Evolutionary conservation across 148 eudicot species (phyloP), one percentile per base, ranked within the genome.

Genomic region (Chenopodium quinoa): DNA sequence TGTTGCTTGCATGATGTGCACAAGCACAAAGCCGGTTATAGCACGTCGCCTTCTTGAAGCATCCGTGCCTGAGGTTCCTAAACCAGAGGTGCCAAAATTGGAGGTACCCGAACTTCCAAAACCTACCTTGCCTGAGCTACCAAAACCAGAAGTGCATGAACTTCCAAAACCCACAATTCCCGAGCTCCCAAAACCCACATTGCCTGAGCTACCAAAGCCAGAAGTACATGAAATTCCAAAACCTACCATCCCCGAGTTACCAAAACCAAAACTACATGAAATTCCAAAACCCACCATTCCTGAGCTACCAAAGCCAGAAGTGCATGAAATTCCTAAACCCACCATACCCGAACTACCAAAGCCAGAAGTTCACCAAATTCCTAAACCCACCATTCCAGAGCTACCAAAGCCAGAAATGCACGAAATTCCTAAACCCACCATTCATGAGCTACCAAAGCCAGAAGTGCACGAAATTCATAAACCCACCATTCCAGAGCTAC

Each of bases 31-130:
- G 62, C 48, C 63, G 3, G 52, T 75, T 46, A 71, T 44, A 44
- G 86, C 80, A 80, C 80, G 83, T 1, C 83, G 80, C 46, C 83
- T 84, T 75, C 34, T 80, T 14, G 86, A 84, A 9, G 27, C 56
- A 16, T 16, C 79, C n/a, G 0, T 66, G 62, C 65, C 78, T 2
- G 78, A 50, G 40, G 10, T 25, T 25, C 78, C 78, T 13, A 75
- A 54, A n/a, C 58, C 62, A 1, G 77, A 74, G 77, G 9, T 50
- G 4, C 78, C 78, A n/a, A 72, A 40, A 46, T 8, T 37, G 25
- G 34, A 74, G 20, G 7, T 50, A 1, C 81, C 75, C 3, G 20
- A 79, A 52, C 31, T 48, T 50, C 81, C 81, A 14, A 67, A 67
- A 9, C 73, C 54, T 66, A 63, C 64, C 25, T 10, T 81, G 34